These are phyloP conservation scores for Steccherinum ochraceum DNA, from an alignment of 768 basidiomycete species.

Conservation along the genomic window DNA sequence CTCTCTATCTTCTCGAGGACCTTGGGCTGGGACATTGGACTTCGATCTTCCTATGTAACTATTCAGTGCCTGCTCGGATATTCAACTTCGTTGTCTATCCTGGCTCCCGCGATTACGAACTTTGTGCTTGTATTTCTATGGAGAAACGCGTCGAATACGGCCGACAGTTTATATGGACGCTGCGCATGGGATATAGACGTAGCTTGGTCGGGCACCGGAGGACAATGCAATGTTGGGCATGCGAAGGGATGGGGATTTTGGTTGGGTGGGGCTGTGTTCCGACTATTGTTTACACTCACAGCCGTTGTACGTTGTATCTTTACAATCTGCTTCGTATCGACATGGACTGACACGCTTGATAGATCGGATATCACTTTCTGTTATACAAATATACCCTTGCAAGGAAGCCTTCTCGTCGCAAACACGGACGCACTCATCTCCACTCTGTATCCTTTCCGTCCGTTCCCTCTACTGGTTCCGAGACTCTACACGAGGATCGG, in stretches of 20 bases:
- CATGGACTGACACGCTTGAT: not conserved
- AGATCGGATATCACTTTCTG: constrained; percentile 20
- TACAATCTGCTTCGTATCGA: not conserved
- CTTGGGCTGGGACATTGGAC: constrained; percentile 24
- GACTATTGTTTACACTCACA: constrained; percentile 45
- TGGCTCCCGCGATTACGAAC: constrained; percentile 50
- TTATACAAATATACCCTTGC: constrained; percentile 21
- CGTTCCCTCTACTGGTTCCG: not conserved
- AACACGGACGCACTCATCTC: constrained; percentile 12
- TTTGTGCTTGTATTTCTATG: constrained; percentile 48
- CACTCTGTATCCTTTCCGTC: constrained; percentile 15
- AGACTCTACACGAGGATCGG: not conserved
- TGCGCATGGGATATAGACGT: constrained; percentile 64
- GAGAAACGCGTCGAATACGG: constrained; percentile 34
- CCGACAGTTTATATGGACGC: constrained; percentile 33
- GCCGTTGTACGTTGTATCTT: constrained; percentile 42
- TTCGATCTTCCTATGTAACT: constrained; percentile 23
- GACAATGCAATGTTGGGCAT: constrained; percentile 18
- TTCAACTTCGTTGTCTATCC: constrained; percentile 39
- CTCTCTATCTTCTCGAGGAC: constrained; percentile 34
- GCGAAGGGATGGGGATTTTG: constrained; percentile 45
- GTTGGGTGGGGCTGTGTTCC: constrained; percentile 45
- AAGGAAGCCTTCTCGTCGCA: constrained; percentile 16
- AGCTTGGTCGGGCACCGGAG: constrained; percentile 46
- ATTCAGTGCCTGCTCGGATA: constrained; percentile 32